A percentile compares a stretch with the other conserved stretches of the same genome.
Evolutionary conservation across 176 grass and related monocot species (phyloP).

Genomic region (Bromus sterilis): DNA sequence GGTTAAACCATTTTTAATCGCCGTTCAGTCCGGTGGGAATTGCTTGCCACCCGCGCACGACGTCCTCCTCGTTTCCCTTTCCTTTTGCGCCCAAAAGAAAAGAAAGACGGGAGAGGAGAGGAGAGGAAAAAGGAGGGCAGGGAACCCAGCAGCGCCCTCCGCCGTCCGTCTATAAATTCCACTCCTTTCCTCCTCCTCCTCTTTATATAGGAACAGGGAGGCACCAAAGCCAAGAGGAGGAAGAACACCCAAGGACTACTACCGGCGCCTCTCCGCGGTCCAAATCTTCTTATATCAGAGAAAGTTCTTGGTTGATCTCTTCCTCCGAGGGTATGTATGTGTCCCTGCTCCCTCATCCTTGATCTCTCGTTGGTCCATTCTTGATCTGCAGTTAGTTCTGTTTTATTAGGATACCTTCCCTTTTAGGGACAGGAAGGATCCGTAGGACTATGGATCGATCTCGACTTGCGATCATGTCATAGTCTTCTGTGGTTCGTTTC

Average conservation of each 20-base stretch:
- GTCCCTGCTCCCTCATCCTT: not conserved
- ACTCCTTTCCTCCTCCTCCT: not conserved
- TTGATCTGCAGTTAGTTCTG: not conserved
- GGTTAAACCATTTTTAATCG: no score
- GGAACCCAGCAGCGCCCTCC: slow-evolving; percentile 23
- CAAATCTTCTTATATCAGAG: slow-evolving; percentile 3
- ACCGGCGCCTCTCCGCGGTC: slow-evolving; percentile 10
- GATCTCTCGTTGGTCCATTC: not conserved
- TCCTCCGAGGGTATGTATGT: slow-evolving; percentile 38
- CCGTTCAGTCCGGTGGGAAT: no score
- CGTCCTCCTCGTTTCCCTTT: no score
- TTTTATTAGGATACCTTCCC: not conserved
- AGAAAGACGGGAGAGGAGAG: no score
- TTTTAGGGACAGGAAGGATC: not conserved
- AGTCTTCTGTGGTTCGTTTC: not conserved
- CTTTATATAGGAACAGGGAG: slow-evolving; percentile 28
- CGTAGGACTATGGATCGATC: not conserved
- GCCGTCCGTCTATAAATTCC: slow-evolving; percentile 47
- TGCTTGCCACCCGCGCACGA: no score
- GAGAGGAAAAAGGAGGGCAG: not conserved
- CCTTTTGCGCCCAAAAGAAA: slow-evolving; percentile 9
- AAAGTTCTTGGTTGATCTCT: slow-evolving; percentile 47
- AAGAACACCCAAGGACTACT: slow-evolving; percentile 26
- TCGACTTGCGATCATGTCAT: not conserved
- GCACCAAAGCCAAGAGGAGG: slow-evolving; percentile 13